Base-by-base conservation (phyloP, 108 stramenopile genomes). In the Epipyxis sp. region DNA sequence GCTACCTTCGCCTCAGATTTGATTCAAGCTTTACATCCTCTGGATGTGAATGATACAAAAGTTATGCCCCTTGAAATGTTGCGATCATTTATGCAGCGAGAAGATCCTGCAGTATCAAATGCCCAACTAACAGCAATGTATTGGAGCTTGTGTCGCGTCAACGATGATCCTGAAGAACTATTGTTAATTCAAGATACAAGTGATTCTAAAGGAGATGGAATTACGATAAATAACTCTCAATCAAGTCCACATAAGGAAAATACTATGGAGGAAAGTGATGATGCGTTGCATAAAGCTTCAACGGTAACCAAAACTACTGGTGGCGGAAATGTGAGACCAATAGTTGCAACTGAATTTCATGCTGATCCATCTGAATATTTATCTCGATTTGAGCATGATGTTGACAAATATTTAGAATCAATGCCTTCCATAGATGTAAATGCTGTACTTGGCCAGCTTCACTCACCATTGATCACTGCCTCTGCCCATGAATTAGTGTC, bases 401-500 rank as follows among this genome's bases (percentile, higher is more conserved):
- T 65, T 32, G 25, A 65, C 61, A 10, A 3, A 65, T 65, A 65
- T 37, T 65, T 65, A 32, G 13, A 65, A 10, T 65, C 61, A 6
- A 65, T 65, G 61, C 61, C 61, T 37, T 35, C 25, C 10, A 35
- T 65, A 6, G 61, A 65, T 25, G 25, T 3, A 3, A 65, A 65
- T 37, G 61, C 34, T 65, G 34, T 65, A 10, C 13, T 65, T 29
- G 61, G 61, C 35, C 10, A 35, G 3, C 6, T 65, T 3, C 13
- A 16, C 34, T 32, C 20, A 16, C 30, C 61, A 32, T 25, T 65
- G 3, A 25, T 37, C 3, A 16, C 61, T 25, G 61, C 61, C 30
- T 16, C 61, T 37, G 61, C 61, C 6, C 25, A 65, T 37, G 61
- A 65, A 32, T 37, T 65, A 25, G 61, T 65, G 6, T 65, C 61